Conservation (phyloP, 331 rosid genomes). For the Rhamnella rubrinervis region DNA sequence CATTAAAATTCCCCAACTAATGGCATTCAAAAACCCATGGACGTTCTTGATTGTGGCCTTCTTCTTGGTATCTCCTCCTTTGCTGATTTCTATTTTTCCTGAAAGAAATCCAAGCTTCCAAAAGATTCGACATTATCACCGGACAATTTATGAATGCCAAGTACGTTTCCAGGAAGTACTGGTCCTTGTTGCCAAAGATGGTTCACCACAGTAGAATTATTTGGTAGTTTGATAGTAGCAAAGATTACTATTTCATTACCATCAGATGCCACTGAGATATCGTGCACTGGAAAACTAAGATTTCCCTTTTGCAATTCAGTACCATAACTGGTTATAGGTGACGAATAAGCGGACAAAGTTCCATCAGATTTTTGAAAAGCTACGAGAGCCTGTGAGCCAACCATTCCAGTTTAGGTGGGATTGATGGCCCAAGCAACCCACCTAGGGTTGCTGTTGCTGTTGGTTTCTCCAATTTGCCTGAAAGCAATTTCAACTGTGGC, state of each 20-base stretch:
- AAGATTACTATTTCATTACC: not conserved
- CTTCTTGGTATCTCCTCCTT: no score
- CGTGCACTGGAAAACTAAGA: constrained; percentile 1
- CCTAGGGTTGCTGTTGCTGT: no score
- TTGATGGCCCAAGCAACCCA: no score
- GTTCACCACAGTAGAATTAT: not conserved
- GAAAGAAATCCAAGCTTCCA: constrained; percentile 2
- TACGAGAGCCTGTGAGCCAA: no score
- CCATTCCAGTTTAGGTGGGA: no score
- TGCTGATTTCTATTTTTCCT: not conserved
- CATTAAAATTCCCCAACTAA: no score
- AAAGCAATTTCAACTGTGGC: no score
- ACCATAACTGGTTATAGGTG: not conserved
- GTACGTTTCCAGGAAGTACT: not conserved
- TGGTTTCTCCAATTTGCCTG: no score
- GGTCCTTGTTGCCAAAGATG: constrained; percentile 20
- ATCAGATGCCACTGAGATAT: not conserved
- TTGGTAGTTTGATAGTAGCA: not conserved
- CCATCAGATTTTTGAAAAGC: no score
- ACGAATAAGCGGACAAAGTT: constrained; percentile 20
- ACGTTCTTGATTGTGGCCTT: no score
- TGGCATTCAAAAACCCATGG: no score
- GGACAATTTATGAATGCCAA: not conserved
- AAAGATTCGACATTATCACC: not conserved
- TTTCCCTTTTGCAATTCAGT: constrained; percentile 24